A percentile compares a stretch with the other conserved stretches of the same genome.
These are phyloP conservation scores for Cichorium intybus DNA, from an alignment of 140 eudicot genomes.

Conservation along the genomic window DNA sequence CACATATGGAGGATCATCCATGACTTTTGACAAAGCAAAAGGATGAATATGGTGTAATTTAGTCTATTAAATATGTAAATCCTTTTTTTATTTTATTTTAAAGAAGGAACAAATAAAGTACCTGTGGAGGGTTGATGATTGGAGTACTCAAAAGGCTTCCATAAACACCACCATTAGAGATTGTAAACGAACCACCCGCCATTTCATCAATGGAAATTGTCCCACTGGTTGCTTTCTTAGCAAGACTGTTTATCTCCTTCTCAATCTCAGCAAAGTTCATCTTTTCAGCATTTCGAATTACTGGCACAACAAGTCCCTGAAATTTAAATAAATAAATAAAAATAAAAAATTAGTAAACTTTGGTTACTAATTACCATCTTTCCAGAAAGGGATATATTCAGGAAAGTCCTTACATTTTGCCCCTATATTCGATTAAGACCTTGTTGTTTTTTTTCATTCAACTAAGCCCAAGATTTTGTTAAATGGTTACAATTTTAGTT, in stretches of 20 bases:
- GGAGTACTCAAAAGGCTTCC: conserved; percentile 99
- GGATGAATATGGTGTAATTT: neutral
- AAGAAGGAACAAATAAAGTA: neutral
- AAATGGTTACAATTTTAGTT: too few relatives aligned
- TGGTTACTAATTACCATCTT: too few relatives aligned
- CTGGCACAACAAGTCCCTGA: conserved; percentile 90
- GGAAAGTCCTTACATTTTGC: too few relatives aligned
- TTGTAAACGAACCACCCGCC: conserved; percentile 98
- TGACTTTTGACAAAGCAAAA: neutral
- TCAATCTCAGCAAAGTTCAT: conserved; percentile 88
- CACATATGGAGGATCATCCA: neutral
- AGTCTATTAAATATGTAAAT: too few relatives aligned
- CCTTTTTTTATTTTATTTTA: neutral
- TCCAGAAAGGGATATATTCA: too few relatives aligned
- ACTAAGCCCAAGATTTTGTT: too few relatives aligned
- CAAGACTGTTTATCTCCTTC: conserved; percentile 75
- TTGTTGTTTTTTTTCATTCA: too few relatives aligned
- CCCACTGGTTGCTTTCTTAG: conserved; percentile 86
- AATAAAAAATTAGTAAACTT: too few relatives aligned
- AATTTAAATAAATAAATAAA: neutral
- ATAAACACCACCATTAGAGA: conserved; percentile 98
- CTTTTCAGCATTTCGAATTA: conserved; percentile 65
- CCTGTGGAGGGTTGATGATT: conserved; percentile 99
- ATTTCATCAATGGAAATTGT: conserved; percentile 93
- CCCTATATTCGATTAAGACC: too few relatives aligned